phyloP scores from a whole-genome alignment of 208 protist species.

The Wallacemonas sp. region DNA sequence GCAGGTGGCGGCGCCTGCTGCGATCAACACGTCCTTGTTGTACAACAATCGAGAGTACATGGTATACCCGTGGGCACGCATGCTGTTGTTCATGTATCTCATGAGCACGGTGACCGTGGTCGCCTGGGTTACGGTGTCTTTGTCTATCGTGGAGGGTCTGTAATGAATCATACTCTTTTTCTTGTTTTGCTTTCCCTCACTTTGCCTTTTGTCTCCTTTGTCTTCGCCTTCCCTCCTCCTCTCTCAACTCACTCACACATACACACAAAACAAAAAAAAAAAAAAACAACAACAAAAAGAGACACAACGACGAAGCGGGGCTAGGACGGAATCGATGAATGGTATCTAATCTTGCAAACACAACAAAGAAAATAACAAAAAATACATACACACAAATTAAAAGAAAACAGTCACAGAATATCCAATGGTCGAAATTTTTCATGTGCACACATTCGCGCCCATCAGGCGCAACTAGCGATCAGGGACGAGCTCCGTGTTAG shows the following conservation, averaged over 20 bases:
- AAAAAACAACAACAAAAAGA: neutral
- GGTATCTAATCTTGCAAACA: too few relatives aligned
- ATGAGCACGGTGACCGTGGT: conserved; percentile 56
- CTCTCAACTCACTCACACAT: neutral
- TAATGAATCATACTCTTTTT: conserved; percentile 8
- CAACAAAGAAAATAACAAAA: too few relatives aligned
- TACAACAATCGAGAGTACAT: conserved; percentile 70
- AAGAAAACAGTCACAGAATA: too few relatives aligned
- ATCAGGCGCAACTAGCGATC: too few relatives aligned
- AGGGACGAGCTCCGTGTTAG: too few relatives aligned
- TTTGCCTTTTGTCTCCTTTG: neutral
- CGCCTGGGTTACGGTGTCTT: conserved; percentile 53
- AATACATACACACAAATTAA: neutral
- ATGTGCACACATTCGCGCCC: too few relatives aligned
- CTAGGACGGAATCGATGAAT: too few relatives aligned
- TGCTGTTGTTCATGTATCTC: conserved; percentile 83
- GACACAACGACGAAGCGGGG: too few relatives aligned
- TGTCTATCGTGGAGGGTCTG: conserved; percentile 38
- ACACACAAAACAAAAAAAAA: neutral
- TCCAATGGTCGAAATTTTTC: too few relatives aligned
- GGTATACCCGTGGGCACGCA: conserved; percentile 64
- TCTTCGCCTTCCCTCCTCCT: neutral
- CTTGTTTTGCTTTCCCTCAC: neutral
- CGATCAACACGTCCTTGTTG: conserved; percentile 74
- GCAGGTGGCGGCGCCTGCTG: conserved; percentile 66